A percentile compares a stretch with the other conserved stretches of the same genome.
phyloP scores from a whole-genome alignment of 352 stramenopile genomes.

The Phytophthora boehmeriae region DNA sequence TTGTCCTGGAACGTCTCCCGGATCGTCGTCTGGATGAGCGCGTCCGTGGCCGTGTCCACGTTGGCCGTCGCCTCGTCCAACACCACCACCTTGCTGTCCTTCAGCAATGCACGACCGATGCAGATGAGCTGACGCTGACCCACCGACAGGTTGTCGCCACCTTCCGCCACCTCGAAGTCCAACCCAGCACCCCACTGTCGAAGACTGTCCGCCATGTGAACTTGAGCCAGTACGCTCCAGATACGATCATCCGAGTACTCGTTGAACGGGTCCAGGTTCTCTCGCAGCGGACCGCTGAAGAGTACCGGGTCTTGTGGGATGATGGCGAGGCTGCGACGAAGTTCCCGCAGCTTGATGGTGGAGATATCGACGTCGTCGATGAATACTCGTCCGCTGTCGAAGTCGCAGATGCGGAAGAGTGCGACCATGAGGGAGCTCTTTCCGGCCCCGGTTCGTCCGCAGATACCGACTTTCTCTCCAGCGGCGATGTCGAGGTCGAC shows the following conservation, averaged over 20 bases:
- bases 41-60: slow-evolving; percentile 68
- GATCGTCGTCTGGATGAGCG: slow-evolving; percentile 56
- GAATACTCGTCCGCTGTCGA: slow-evolving; percentile 67
- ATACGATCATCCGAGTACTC: slow-evolving; percentile 65
- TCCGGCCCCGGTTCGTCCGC: slow-evolving; percentile 49
- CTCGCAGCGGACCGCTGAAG: slow-evolving; percentile 84
- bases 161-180: slow-evolving; percentile 88
- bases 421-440: slow-evolving; percentile 53
- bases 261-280: slow-evolving; percentile 90
- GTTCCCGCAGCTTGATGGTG: slow-evolving; percentile 12
- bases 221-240: slow-evolving; percentile 49
- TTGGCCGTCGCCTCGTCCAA: slow-evolving; percentile 95
- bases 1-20: slow-evolving; percentile 82
- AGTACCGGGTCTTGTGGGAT: slow-evolving; percentile 82
- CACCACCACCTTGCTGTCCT: slow-evolving; percentile 89
- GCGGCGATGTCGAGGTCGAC: slow-evolving; percentile 42
- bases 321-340: slow-evolving; percentile 41
- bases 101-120: slow-evolving; percentile 91
- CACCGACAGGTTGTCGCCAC: slow-evolving; percentile 92
- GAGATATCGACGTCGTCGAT: slow-evolving; percentile 86
- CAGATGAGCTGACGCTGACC: slow-evolving; percentile 95
- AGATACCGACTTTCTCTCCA: slow-evolving; percentile 65
- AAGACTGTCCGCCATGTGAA: slow-evolving; percentile 65
- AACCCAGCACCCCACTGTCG: slow-evolving; percentile 52
- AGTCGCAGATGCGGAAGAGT: slow-evolving; percentile 48